Percentiles rank a stretch among this genome's conserved stretches.
phyloP scores from a whole-genome alignment of 1,284 basidiomycete species.

The Marasmius sp. region DNA sequence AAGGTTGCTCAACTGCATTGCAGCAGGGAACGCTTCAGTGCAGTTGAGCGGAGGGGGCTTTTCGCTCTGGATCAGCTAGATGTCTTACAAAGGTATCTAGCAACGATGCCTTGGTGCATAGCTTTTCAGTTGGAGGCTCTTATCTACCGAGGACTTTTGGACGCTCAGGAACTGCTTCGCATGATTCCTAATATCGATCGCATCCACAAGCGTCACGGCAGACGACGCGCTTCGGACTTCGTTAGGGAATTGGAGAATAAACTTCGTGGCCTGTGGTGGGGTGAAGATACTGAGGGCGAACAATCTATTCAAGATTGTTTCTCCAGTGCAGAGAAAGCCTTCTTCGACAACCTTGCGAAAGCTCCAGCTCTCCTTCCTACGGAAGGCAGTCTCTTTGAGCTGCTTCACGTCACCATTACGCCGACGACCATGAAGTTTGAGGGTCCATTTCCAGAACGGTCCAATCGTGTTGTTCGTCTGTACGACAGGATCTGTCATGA shows the following conservation, averaged over 20 bases:
- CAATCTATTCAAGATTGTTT: conserved; percentile 37
- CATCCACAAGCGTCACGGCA: conserved; percentile 30
- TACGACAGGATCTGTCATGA: conserved; percentile 46
- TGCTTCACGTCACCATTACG: conserved; percentile 56
- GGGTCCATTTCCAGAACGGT: conserved; percentile 65
- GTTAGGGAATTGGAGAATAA: conserved; percentile 41
- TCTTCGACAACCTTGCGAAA: conserved; percentile 15
- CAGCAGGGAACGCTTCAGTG: conserved; percentile 33
- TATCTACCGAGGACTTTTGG: conserved; percentile 38
- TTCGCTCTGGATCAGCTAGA: conserved; percentile 39
- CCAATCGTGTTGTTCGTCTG: conserved; percentile 62
- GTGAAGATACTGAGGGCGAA: conserved; percentile 17
- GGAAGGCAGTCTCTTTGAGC: conserved; percentile 48
- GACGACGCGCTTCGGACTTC: conserved; percentile 35
- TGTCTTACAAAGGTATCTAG: conserved; percentile 35
- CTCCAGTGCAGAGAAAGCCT: conserved; percentile 27
- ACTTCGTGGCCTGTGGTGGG: conserved; percentile 29
- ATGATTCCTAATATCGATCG: conserved; percentile 39
- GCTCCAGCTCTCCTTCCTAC: conserved; percentile 12
- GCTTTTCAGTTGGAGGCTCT: conserved; percentile 60
- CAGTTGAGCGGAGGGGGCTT: conserved; percentile 38
- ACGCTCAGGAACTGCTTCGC: conserved; percentile 45
- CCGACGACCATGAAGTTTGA: conserved; percentile 58
- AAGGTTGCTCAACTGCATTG: conserved; percentile 35
- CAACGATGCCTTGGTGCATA: conserved; percentile 44